These are phyloP conservation scores for Pleurotus ostreatus DNA, from an alignment of 768 basidiomycete genomes.

Conservation along the genomic window DNA sequence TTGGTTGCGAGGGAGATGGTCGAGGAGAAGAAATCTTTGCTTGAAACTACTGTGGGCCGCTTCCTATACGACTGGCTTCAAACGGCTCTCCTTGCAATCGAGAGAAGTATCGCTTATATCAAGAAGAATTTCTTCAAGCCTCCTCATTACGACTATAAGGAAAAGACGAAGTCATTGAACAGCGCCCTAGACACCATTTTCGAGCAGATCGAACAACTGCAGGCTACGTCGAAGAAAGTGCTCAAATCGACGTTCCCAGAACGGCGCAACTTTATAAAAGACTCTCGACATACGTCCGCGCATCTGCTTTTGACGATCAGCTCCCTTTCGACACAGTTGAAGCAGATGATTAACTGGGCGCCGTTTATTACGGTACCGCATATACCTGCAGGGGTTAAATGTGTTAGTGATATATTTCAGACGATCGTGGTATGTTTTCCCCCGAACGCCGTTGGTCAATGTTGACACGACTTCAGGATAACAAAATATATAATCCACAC, in stretches of 20 bases:
- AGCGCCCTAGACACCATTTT: not conserved
- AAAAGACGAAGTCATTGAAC: not conserved
- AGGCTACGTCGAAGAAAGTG: not conserved
- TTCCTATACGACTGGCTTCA: not conserved
- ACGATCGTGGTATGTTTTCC: not conserved
- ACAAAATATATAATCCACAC: not conserved
- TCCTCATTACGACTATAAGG: not conserved
- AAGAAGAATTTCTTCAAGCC: not conserved
- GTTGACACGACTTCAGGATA: not conserved
- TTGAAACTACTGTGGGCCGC: not conserved
- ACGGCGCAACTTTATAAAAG: not conserved
- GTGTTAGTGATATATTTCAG: not conserved
- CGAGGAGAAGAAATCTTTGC: not conserved
- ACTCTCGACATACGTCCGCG: too few relatives aligned
- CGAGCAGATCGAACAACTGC: not conserved
- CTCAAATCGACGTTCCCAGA: not conserved
- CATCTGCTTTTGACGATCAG: not conserved
- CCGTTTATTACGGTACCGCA: not conserved
- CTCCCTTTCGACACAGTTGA: not conserved
- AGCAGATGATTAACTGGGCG: not conserved
- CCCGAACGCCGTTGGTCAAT: not conserved
- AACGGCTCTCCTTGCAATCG: not conserved
- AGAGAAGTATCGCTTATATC: not conserved
- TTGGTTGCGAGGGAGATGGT: not conserved
- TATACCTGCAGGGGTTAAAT: not conserved